A percentile compares a stretch with the other conserved stretches of the same genome.
Evolutionary conservation across 805 yeast genomes (phyloP).

Genomic region (Hanseniaspora meyeri): DNA sequence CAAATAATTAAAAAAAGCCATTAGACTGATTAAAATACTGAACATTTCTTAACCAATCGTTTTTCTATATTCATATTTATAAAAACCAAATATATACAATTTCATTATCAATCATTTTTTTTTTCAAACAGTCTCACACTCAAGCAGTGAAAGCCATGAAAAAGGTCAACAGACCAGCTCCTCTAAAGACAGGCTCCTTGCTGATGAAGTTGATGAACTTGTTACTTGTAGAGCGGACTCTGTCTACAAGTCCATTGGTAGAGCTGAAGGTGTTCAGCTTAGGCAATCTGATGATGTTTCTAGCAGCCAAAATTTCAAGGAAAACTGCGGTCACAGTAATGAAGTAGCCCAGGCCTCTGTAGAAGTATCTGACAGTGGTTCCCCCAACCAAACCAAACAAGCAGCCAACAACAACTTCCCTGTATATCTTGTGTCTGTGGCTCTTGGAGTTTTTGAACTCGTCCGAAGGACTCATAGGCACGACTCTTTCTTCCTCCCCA

Average conservation of each 20-base stretch:
- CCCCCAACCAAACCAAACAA: conserved; percentile 10
- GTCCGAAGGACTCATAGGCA: neutral
- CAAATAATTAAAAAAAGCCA: no score
- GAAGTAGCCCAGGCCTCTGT: neutral
- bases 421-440: conserved; percentile 8
- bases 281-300: conserved; percentile 4
- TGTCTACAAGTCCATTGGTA: neutral
- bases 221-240: neutral
- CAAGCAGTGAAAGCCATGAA: conserved; percentile 7
- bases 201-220: neutral
- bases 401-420: conserved; percentile 9
- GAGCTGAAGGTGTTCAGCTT: neutral
- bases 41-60: no score
- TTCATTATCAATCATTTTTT: no score
- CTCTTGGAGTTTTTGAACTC: neutral
- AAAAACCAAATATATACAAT: no score
- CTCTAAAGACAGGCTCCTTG: conserved; percentile 5
- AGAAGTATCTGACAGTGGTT: neutral
- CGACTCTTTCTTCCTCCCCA: neutral
- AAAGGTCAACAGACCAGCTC: neutral
- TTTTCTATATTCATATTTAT: no score
- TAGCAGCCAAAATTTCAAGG: neutral
- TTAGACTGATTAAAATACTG: no score
- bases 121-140: no score
- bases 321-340: neutral